Base-by-base conservation (phyloP, 2,329 filamentous ascomycete species). In the Mycosphaerella sp. region DNA sequence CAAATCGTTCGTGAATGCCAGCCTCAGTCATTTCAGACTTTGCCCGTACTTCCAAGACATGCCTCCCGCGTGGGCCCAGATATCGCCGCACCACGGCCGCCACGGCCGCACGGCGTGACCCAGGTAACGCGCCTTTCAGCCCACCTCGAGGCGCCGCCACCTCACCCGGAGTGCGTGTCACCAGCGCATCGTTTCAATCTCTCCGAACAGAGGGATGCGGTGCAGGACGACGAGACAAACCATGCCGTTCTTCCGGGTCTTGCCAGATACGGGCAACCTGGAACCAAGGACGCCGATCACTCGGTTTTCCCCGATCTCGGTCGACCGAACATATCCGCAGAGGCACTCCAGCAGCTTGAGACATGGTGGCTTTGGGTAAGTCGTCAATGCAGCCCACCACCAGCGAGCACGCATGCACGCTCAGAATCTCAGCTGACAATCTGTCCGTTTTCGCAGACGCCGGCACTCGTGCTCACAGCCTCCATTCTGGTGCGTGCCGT, bases 1-100 rank as follows among this genome's bases (percentile, higher is more conserved):
- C 84, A 89, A 66, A 82, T 78, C 44, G 12, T 36, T 36, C 34
- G 34, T 8, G 9, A 36, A 36, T 36, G 34, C 12, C 34, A 36
- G 34, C 34, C 3, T 36, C 34, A n/a, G 10, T 36, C 34, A 36
- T 36, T n/a, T 36, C 34, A n/a, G 34, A 36, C 34, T 8, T 5
- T 8, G 9, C 12, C 7, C 34, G 34, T 36, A 9, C 34, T 10
- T 36, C 7, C 34, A 3, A n/a, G 12, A 9, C 7, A 36, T n/a
- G 3, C 34, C 9, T 36, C 34, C 34, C 12, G 34, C 34, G 9
- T n/a, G 34, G 9, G 4, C 10, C 34, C 4, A 36, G 34, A n/a
- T n/a, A 10, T 36, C 34, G 34, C 34, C 9, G 9, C 12, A 10
- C 34, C 34, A 36, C 7, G 4, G 34, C 34, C 34, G 34, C 34